Conservation (phyloP, 176 grass and related monocot genomes). For the Eleusine coracana region DNA sequence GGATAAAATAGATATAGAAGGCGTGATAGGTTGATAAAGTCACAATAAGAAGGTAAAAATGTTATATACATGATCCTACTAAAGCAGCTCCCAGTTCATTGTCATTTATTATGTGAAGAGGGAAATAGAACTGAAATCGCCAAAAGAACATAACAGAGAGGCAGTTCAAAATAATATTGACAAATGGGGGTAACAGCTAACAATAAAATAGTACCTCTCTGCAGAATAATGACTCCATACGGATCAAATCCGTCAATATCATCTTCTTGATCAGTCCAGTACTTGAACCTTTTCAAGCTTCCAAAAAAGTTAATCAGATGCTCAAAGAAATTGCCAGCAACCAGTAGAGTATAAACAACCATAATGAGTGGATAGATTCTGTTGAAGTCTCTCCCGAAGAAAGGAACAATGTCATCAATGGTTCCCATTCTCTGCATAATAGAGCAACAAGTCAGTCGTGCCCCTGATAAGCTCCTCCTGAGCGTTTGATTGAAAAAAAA, state of each 20-base stretch:
- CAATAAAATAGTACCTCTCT: constrained; percentile 61
- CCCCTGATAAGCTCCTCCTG: background rate
- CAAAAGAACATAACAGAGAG: background rate
- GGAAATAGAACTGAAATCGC: background rate
- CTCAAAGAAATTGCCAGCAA: constrained; percentile 85
- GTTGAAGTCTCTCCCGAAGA: constrained; percentile 94
- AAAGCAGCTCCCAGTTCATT: background rate
- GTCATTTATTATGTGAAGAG: background rate
- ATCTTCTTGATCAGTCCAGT: constrained; percentile 70
- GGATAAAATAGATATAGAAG: background rate
- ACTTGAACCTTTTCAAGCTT: constrained; percentile 86
- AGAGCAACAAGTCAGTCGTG: constrained; percentile 8
- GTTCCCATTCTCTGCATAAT: constrained; percentile 85
- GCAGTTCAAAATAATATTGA: background rate
- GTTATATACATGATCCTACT: background rate
- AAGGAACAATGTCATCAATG: constrained; percentile 91
- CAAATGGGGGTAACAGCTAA: background rate
- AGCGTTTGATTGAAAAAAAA: background rate
- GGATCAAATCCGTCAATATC: constrained; percentile 80
- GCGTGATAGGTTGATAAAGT: background rate
- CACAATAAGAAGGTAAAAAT: too few relatives aligned
- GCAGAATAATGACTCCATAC: constrained; percentile 81
- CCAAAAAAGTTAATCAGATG: constrained; percentile 72
- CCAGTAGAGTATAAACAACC: constrained; percentile 90
- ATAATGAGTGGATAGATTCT: constrained; percentile 98